Evolutionary conservation across 2,329 filamentous ascomycete species (phyloP).

Genomic region (Cadophora malorum): DNA sequence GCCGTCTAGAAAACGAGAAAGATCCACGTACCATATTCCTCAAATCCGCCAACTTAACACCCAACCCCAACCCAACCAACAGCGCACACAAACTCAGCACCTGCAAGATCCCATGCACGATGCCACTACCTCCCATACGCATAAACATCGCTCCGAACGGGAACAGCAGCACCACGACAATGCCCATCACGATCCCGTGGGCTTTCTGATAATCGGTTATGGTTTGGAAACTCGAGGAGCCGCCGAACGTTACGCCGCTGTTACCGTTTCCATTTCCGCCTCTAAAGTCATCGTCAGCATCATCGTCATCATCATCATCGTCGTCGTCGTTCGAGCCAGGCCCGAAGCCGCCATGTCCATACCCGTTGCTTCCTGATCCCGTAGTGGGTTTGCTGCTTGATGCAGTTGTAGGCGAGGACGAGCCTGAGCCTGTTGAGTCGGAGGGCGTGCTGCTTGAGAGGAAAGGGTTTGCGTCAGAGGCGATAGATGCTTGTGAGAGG

Average conservation of each 20-base stretch:
- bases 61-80: slow-evolving; percentile 66
- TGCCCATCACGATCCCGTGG: slow-evolving; percentile 66
- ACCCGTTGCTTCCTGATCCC: not conserved
- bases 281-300: not conserved
- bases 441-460: slow-evolving; percentile 20
- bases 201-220: slow-evolving; percentile 42
- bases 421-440: slow-evolving; percentile 6
- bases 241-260: not conserved
- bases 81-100: slow-evolving; percentile 59
- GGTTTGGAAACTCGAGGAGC: not conserved
- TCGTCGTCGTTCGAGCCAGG: not conserved
- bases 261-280: not conserved
- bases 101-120: slow-evolving; percentile 63
- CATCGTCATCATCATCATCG: not conserved
- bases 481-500: slow-evolving; percentile 36
- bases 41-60: slow-evolving; percentile 55
- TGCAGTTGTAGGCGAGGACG: slow-evolving; percentile 21
- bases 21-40: slow-evolving; percentile 50
- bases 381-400: not conserved
- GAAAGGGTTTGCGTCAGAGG: slow-evolving; percentile 40
- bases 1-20: slow-evolving; percentile 11
- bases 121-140: slow-evolving; percentile 58
- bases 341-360: slow-evolving; percentile 8
- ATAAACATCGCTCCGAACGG: slow-evolving; percentile 66
- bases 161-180: slow-evolving; percentile 64